Evolutionary conservation across 176 grass and related monocot genomes (phyloP).

Genomic region (Chrysopogon serrulatus): DNA sequence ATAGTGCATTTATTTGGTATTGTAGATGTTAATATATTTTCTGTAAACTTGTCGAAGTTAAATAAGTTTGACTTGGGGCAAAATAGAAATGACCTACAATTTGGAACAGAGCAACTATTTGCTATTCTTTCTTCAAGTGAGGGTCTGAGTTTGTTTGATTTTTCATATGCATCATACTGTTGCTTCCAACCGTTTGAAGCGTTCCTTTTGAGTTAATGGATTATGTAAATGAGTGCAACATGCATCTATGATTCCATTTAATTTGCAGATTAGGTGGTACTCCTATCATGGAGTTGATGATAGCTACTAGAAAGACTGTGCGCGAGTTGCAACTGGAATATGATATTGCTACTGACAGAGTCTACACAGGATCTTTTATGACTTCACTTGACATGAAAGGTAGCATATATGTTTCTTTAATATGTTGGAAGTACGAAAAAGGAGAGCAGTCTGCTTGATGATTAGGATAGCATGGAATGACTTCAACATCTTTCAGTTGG

Average conservation of each 20-base stretch:
- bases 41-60: not conserved
- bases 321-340: constrained; percentile 83
- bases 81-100: not conserved
- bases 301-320: constrained; percentile 79
- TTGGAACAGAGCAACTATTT: not conserved
- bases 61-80: not conserved
- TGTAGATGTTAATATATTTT: not conserved
- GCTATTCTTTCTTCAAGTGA: not conserved
- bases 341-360: constrained; percentile 88
- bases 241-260: not conserved
- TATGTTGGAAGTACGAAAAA: not conserved
- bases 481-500: constrained; percentile 31
- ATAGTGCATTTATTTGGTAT: not conserved
- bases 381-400: constrained; percentile 91
- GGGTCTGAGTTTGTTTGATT: not conserved
- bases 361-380: constrained; percentile 95
- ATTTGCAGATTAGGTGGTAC: constrained; percentile 80
- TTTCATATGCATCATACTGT: not conserved
- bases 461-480: not conserved
- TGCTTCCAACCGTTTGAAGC: not conserved
- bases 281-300: constrained; percentile 98
- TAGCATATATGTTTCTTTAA: constrained; percentile 43
- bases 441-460: not conserved
- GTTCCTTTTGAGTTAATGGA: not conserved
- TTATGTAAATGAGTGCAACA: not conserved